Evolutionary conservation across 2,329 filamentous ascomycete species (phyloP).

Genomic region (Zasmidium citrigriseum): DNA sequence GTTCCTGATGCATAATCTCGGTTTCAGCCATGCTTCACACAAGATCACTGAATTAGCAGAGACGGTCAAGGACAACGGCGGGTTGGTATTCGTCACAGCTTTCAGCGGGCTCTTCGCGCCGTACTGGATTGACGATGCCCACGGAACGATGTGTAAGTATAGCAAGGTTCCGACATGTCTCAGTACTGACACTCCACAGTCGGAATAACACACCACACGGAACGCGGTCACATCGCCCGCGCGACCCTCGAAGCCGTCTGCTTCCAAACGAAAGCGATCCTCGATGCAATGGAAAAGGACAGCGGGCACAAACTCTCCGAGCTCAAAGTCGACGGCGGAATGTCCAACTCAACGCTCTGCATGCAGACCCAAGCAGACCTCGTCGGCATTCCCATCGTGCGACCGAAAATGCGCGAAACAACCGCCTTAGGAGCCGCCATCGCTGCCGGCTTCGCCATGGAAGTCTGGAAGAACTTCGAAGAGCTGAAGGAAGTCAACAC

Average conservation of each 20-base stretch:
- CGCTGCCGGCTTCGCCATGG: slow-evolving; percentile 78
- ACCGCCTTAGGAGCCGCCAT: slow-evolving; percentile 87
- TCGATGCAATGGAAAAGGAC: slow-evolving; percentile 88
- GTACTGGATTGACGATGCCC: slow-evolving; percentile 92
- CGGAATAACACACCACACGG: slow-evolving; percentile 63
- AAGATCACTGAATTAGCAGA: slow-evolving; percentile 67
- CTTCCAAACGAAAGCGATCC: slow-evolving; percentile 91
- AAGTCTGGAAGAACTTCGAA: slow-evolving; percentile 73
- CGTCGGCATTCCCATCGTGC: slow-evolving; percentile 77
- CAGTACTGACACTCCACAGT: slow-evolving; percentile 20
- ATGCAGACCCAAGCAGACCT: slow-evolving; percentile 92
- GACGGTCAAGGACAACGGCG: slow-evolving; percentile 73
- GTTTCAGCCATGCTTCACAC: slow-evolving; percentile 63
- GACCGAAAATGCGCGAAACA: slow-evolving; percentile 86
- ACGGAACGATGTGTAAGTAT: slow-evolving; percentile 75
- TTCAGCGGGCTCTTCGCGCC: slow-evolving; percentile 90
- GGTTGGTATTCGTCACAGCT: slow-evolving; percentile 82
- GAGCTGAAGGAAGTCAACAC: slow-evolving; percentile 75
- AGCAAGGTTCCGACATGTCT: not conserved
- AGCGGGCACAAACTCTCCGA: slow-evolving; percentile 73
- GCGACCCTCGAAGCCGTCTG: slow-evolving; percentile 89
- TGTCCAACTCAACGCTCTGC: slow-evolving; percentile 83
- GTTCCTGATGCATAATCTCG: slow-evolving; percentile 56
- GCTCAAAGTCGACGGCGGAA: slow-evolving; percentile 83
- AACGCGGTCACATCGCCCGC: slow-evolving; percentile 84